Base-by-base conservation (phyloP, 352 stramenopile genomes). In the Globisporangium acanthophoron region DNA sequence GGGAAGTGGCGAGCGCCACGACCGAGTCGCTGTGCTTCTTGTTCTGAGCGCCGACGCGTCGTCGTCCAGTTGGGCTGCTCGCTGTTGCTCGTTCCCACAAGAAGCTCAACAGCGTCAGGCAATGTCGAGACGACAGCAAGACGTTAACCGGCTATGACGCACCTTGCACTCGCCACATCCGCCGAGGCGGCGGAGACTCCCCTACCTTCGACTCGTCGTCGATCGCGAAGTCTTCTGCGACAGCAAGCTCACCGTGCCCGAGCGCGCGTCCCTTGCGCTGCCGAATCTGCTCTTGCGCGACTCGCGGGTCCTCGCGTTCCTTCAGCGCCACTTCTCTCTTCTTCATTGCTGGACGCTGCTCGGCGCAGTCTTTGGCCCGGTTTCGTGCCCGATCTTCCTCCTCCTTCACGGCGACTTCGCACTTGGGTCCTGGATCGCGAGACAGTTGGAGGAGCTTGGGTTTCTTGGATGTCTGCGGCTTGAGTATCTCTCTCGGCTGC, bases 381-480 rank as follows among this genome's bases (percentile, higher is more conserved):
- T 15, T 43, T 15, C 37, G 12, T 16, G 13, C 37, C 0, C 37
- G 37, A 18, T 43, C 37, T 15, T 13, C 37, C 12, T 15, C 11
- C 13, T 43, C 12, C 37, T 33, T 33, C 0, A 20, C n/a, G 5
- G 20, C 20, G 20, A 33, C 9, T 50, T 33, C 45, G 3, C 9
- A 6, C 11, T 43, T 18, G 13, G 37, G 45, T 3, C n/a, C 20
- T 16, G 7, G 45, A 8, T 16, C 20, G 9, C 20, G 1, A 11
- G 20, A 5, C 45, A 50, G 45, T 3, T 15, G 9, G 9, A 50
- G 45, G 18, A 24, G 20, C 11, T 5, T 27, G 11, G 7, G 20
- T 7, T 31, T 50, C 5, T n/a, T 27, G 18, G 27, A 2, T 6
- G 29, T 21, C 29, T 12, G 64, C 58, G 15, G 52, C 71, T 43